Evolutionary conservation across 208 protist genomes (phyloP).

Genomic region (Borovskyia barvae): DNA sequence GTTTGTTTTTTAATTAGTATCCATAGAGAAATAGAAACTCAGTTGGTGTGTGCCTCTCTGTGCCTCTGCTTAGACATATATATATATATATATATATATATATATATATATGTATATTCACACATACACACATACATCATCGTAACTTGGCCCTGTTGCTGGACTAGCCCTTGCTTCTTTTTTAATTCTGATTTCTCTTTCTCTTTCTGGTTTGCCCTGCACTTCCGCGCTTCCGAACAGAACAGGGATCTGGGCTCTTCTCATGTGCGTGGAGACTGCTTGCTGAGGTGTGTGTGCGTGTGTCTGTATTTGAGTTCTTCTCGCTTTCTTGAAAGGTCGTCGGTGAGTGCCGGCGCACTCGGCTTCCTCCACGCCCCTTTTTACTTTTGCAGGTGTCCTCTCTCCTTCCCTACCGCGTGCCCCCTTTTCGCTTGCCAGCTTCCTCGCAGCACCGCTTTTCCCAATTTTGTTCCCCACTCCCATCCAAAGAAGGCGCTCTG

Average conservation of each 20-base stretch:
- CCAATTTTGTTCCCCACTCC: no score
- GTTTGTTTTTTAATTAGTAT: no score
- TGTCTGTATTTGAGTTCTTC: constrained; percentile 9
- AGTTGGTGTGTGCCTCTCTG: no score
- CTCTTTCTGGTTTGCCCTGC: neutral
- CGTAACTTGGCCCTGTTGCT: neutral
- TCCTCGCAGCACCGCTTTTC: no score
- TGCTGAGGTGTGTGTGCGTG: constrained; percentile 9
- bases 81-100: neutral
- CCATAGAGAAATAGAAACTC: no score
- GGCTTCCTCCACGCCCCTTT: no score
- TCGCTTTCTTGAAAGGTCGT: constrained; percentile 6
- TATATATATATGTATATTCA: neutral
- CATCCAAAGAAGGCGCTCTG: no score
- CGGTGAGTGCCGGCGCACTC: no score
- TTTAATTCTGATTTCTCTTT: neutral
- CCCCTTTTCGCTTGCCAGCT: neutral
- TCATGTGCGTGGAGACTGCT: no score
- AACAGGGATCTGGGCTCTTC: no score
- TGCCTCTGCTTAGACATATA: no score
- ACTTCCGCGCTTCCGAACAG: no score
- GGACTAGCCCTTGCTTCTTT: neutral
- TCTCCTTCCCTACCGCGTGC: neutral
- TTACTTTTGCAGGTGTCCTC: constrained; percentile 5
- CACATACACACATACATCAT: neutral